A percentile compares a stretch with the other conserved stretches of the same genome.
phyloP scores from a whole-genome alignment of 2,329 filamentous ascomycete species.

The Dendrostoma leiphaemia region DNA sequence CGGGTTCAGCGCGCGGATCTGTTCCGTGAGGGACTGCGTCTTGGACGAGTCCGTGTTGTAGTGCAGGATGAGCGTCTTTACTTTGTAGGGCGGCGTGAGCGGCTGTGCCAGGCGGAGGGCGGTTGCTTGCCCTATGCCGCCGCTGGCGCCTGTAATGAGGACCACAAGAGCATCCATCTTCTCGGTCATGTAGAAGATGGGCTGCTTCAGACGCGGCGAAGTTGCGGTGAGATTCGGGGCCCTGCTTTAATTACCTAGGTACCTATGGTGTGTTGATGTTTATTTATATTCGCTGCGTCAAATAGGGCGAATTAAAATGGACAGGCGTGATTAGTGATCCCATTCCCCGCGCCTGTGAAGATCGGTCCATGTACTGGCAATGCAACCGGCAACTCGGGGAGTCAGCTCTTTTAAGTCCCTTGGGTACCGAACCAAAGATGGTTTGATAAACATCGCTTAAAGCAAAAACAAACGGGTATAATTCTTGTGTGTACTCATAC shows the following conservation, averaged over 20 bases:
- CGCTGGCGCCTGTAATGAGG: constrained; percentile 15
- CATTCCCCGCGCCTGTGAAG: background rate
- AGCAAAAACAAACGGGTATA: constrained; percentile 10
- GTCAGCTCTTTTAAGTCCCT: background rate
- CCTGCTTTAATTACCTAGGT: no score
- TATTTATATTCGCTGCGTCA: background rate
- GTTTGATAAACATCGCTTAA: background rate
- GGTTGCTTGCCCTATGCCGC: constrained; percentile 13
- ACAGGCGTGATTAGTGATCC: no score
- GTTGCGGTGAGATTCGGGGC: no score
- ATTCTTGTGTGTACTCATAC: constrained; percentile 1
- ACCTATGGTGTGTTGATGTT: background rate
- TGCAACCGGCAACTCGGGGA: background rate
- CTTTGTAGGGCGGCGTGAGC: background rate
- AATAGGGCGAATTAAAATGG: background rate
- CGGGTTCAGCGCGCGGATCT: background rate
- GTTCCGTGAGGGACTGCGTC: background rate
- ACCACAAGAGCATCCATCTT: constrained; percentile 1
- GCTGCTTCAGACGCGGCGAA: no score
- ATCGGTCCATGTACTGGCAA: background rate
- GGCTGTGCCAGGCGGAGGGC: constrained; percentile 12
- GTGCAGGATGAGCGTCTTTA: constrained; percentile 12
- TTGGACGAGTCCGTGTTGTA: constrained; percentile 2
- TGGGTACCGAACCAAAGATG: background rate
- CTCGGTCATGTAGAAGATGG: background rate